Evolutionary conservation across 768 basidiomycete genomes (phyloP).

Genomic region (Coprinopsis cinerea): DNA sequence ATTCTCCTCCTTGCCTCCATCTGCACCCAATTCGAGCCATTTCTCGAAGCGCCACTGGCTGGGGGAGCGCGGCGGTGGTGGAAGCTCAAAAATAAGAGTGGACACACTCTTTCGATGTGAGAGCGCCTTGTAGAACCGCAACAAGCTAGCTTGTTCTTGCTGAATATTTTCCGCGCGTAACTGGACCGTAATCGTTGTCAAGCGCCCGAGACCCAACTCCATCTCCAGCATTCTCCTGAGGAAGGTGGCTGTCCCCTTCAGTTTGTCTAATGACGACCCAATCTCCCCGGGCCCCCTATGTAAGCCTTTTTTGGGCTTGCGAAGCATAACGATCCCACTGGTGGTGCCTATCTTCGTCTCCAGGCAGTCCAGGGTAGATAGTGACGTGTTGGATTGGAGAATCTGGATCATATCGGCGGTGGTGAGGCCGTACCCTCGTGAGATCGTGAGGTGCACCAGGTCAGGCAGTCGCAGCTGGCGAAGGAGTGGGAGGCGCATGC

Average conservation of each 20-base stretch:
- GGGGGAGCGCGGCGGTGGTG: neutral
- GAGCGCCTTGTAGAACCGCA: neutral
- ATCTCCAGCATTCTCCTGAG: conserved; percentile 7
- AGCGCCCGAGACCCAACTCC: conserved; percentile 2
- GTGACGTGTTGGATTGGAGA: conserved; percentile 1
- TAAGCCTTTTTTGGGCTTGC: neutral
- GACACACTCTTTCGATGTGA: neutral
- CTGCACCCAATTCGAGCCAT: neutral
- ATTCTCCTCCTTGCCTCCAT: neutral
- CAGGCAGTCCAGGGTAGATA: conserved; percentile 1
- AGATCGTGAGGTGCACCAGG: conserved; percentile 3
- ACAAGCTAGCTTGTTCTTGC: neutral
- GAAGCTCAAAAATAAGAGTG: conserved; percentile 6
- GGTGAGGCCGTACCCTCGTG: conserved; percentile 7
- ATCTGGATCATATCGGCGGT: conserved; percentile 4
- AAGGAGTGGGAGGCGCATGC: conserved; percentile 10
- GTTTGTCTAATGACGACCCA: neutral
- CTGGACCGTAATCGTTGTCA: conserved; percentile 3
- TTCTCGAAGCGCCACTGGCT: neutral
- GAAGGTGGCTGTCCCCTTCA: conserved; percentile 1
- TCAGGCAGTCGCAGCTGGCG: conserved; percentile 5
- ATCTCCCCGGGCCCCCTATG: neutral
- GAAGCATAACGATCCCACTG: conserved; percentile 2
- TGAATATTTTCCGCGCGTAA: neutral
- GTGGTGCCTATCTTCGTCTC: conserved; percentile 5